Base-by-base conservation (phyloP, 2,329 filamentous ascomycete species). In the Orbilia oligospora region DNA sequence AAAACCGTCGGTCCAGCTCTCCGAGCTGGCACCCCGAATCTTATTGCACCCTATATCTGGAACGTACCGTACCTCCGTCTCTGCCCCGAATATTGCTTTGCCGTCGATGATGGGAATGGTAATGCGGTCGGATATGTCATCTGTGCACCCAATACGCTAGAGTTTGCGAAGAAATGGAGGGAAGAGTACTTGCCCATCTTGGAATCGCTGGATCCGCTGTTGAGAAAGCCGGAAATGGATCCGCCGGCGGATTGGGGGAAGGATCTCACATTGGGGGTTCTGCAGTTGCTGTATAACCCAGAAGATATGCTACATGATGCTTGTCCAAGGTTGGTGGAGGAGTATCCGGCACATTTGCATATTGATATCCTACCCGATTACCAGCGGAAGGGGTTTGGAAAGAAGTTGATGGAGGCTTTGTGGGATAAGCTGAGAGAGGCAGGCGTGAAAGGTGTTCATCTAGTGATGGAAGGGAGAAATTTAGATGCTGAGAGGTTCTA, bases 91-190 rank as follows among this genome's bases (percentile, higher is more conserved):
- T 83, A 83, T 20, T 84, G 83, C 71, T 83, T 84, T 71, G 82
- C 85, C 0, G 81, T 85, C 16, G 84, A 85, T 58, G 81, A 83
- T 66, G 83, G 83, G 33, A 63, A 75, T 16, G 84, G 83, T 0
- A 79, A 80, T 18, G 83, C 82, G 0, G 83, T 85, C 4, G 84
- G 84, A n/a, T 85, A 85, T 73, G 84, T 84, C 27, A 83, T 85
- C 55, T 84, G 84, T 10, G 82, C 84, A 0, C 66, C 82, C 3
- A 76, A 82, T 58, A 85, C 83, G 0, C 22, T 61, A 3, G 44
- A 46, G 2, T 84, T 85, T 46, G 80, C 81, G 1, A 53, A 81
- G 30, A 79, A 78, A 38, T 84, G 83, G 82, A 81, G 77, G n/a
- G 51, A 81, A 2, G 80, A 80, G 6, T 84, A 84, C 53, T 71